phyloP scores from a whole-genome alignment of 2,329 filamentous ascomycete species.

The Colletotrichum cuscutae region DNA sequence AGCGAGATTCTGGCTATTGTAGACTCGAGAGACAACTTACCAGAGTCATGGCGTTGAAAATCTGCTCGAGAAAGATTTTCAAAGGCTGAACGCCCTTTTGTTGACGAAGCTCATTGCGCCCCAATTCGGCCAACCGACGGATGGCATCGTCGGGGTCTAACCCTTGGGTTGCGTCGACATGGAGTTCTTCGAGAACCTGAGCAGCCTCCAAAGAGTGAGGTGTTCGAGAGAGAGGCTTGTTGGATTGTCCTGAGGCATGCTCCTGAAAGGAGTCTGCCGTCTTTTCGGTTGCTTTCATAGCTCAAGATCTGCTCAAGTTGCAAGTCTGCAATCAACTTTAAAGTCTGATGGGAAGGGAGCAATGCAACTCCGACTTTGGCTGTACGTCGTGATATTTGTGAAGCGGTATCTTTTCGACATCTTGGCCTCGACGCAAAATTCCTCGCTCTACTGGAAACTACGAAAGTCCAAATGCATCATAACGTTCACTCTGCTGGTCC shows the following conservation, averaged over 20 bases:
- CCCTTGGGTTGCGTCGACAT: slow-evolving; percentile 64
- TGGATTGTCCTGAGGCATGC: slow-evolving; percentile 44
- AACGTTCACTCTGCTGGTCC: not conserved
- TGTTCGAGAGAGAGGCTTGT: slow-evolving; percentile 59
- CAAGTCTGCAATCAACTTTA: not conserved
- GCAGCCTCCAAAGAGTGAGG: slow-evolving; percentile 65
- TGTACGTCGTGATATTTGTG: not conserved
- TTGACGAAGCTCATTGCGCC: too few species aligned
- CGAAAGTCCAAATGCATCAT: not conserved
- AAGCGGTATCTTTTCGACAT: not conserved
- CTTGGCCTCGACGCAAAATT: not conserved
- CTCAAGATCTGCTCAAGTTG: not conserved
- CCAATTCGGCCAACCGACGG: slow-evolving; percentile 59
- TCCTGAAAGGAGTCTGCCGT: not conserved
- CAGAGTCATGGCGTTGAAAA: too few species aligned
- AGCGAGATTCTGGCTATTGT: too few species aligned
- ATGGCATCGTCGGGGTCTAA: slow-evolving; percentile 61
- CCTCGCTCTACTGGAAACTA: not conserved
- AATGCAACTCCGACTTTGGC: not conserved
- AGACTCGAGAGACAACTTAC: too few species aligned
- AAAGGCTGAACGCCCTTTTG: too few species aligned
- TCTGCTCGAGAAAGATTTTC: too few species aligned
- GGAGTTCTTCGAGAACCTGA: slow-evolving; percentile 61
- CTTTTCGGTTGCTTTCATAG: slow-evolving; percentile 4
- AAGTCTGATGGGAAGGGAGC: not conserved